Percentiles rank a stretch among this genome's conserved stretches.
Conservation (phyloP, 495 filamentous ascomycete species). For the Neurospora sp. region DNA sequence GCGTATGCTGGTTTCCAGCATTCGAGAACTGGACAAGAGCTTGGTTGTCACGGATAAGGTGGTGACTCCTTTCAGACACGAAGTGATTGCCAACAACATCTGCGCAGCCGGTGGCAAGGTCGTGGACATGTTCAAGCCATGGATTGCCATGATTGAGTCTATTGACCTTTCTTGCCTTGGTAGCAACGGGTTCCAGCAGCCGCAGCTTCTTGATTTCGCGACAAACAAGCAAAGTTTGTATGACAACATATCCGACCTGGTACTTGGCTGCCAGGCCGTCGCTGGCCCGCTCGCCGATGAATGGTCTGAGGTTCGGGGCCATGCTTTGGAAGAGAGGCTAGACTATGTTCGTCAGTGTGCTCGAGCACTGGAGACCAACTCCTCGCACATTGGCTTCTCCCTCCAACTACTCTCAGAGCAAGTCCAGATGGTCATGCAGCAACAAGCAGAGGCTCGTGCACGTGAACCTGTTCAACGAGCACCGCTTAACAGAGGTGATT, state of each 20-base stretch:
- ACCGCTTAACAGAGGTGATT: constrained; percentile 31
- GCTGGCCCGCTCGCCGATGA: constrained; percentile 86
- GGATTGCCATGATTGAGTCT: constrained; percentile 78
- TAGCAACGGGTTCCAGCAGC: constrained; percentile 60
- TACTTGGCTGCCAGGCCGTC: constrained; percentile 76
- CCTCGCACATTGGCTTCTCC: constrained; percentile 79
- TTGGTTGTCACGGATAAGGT: constrained; percentile 68
- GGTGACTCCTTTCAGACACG: constrained; percentile 58
- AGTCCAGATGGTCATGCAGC: constrained; percentile 41
- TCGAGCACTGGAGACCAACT: constrained; percentile 71
- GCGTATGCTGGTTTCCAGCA: constrained; percentile 65
- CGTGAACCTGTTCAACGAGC: constrained; percentile 29
- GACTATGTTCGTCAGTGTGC: constrained; percentile 64
- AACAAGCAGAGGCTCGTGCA: constrained; percentile 25
- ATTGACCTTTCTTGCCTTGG: constrained; percentile 70
- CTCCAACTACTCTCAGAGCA: constrained; percentile 78
- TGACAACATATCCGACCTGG: constrained; percentile 81
- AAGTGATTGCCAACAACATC: constrained; percentile 61
- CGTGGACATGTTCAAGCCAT: constrained; percentile 75
- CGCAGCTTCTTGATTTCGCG: constrained; percentile 78
- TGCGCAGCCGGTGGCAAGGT: constrained; percentile 66
- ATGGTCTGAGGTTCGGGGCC: constrained; percentile 85
- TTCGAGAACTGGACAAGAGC: constrained; percentile 76
- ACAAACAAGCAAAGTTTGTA: constrained; percentile 86
- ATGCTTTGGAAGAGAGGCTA: constrained; percentile 81